Evolutionary conservation across 2,329 filamentous ascomycete species (phyloP).

Genomic region (Curvularia spicifera): DNA sequence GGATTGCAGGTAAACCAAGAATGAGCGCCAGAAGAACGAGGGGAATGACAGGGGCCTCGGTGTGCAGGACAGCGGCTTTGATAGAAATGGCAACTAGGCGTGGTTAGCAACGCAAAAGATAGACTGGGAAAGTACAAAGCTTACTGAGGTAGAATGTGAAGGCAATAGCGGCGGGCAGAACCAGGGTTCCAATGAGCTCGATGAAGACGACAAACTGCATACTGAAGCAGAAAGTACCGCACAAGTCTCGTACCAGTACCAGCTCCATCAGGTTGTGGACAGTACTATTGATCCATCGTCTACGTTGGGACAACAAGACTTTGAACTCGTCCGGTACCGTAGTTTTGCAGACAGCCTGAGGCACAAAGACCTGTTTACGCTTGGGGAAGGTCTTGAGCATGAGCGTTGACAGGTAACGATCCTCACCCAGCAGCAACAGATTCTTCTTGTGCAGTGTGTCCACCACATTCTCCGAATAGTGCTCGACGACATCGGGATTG

Average conservation of each 20-base stretch:
- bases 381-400: conserved; percentile 99
- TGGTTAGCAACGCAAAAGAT: conserved; percentile 34
- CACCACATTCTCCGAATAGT: conserved; percentile 98
- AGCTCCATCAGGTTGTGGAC: conserved; percentile 99
- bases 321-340: conserved; percentile 92
- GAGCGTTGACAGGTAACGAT: conserved; percentile 92
- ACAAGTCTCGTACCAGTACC: conserved; percentile 91
- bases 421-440: conserved; percentile 85
- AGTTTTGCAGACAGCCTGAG: conserved; percentile 98
- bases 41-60: conserved; percentile 79
- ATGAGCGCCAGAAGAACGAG: conserved; percentile 88
- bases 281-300: conserved; percentile 99
- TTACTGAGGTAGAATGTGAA: conserved; percentile 96
- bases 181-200: conserved; percentile 91
- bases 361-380: conserved; percentile 97
- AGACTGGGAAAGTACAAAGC: conserved; percentile 47
- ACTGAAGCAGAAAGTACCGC: conserved; percentile 98
- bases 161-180: conserved; percentile 92
- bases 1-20: conserved; percentile 86
- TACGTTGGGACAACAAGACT: conserved; percentile 90
- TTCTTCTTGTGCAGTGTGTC: conserved; percentile 99
- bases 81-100: conserved; percentile 81
- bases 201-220: conserved; percentile 99
- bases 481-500: conserved; percentile 97
- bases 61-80: conserved; percentile 63